Base-by-base conservation (phyloP, 2,329 filamentous ascomycete species). In the Penicillium concentricum region DNA sequence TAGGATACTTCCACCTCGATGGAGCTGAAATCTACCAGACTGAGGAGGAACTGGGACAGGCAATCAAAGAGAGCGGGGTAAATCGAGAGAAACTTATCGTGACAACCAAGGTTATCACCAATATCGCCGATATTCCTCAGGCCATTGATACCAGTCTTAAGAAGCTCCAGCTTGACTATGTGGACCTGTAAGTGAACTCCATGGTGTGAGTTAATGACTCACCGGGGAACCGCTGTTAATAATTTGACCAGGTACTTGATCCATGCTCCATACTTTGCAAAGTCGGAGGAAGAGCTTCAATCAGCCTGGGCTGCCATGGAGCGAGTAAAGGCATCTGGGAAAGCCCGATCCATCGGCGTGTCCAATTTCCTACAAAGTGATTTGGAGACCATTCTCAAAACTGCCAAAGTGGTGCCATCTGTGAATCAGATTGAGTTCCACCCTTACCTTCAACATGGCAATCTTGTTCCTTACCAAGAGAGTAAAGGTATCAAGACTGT, bases 1-100 rank as follows among this genome's bases (percentile, higher is more conserved):
- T 86, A 3, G 85, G 84, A 15, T 88, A 85, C 66, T 74, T 77
- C 20, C 86, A 88, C 65, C 75, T 88, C 10, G 86, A 89, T 69
- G 82, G 84, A 24, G 85, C 86, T 7, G 84, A 87, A 68, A 72
- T 81, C 65, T 82, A 82, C 63, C 70, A 73, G 20, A 82, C 77
- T 1, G 81, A 83, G 62, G 59, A 61, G 18, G 81, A 82, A 59
- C 62, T 82, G 24, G 80, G 80, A 0, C 60, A 74, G 16, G 80
- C 79, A 0, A 81, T 83, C 61, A 74, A 77, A 51, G 76, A 80
- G 56, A 76, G 74, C 59, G 73, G 74, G 4, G 62, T 81, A 2
- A 64, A 75, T 13, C 75, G 81, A 30, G 74, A 80, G n/a, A 71
- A 80, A 53, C 67, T 82, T 3, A 81, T 79, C 58, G 70, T 82